phyloP scores from a whole-genome alignment of 176 grass and related monocot species.

The Oryza meridionalis region DNA sequence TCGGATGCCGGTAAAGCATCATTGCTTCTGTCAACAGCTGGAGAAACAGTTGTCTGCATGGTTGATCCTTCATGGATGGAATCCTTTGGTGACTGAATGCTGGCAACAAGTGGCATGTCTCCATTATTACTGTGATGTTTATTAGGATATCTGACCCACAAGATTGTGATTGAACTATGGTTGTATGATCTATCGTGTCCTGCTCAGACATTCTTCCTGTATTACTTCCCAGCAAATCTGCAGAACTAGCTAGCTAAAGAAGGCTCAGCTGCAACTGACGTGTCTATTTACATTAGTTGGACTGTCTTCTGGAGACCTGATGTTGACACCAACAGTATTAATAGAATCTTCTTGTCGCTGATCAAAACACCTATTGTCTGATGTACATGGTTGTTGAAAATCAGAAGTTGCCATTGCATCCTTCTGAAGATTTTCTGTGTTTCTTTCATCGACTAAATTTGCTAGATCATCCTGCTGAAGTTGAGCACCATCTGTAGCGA shows the following conservation, averaged over 20 bases:
- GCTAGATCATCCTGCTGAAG: conserved; percentile 35
- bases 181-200: conserved; percentile 7
- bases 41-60: conserved; percentile 2
- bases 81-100: conserved; percentile 34
- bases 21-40: conserved; percentile 14
- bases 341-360: conserved; percentile 19
- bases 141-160: conserved; percentile 22
- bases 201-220: not conserved
- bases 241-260: conserved; percentile 23
- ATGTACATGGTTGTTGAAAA: conserved; percentile 12
- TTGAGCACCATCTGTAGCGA: conserved; percentile 19
- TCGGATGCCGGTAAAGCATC: conserved; percentile 22
- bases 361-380: conserved; percentile 1
- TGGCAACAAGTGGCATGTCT: conserved; percentile 15
- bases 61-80: conserved; percentile 15
- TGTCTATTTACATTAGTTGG: conserved; percentile 27
- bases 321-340: not conserved
- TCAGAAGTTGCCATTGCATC: not conserved
- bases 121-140: conserved; percentile 3
- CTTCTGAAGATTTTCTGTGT: conserved; percentile 29
- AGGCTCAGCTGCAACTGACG: conserved; percentile 5
- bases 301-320: conserved; percentile 23
- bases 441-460: conserved; percentile 19
- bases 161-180: conserved; percentile 27
- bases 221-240: conserved; percentile 29